These are phyloP conservation scores for Kodamaea kakaduensis DNA, from an alignment of 805 yeast genomes.

Conservation along the genomic window DNA sequence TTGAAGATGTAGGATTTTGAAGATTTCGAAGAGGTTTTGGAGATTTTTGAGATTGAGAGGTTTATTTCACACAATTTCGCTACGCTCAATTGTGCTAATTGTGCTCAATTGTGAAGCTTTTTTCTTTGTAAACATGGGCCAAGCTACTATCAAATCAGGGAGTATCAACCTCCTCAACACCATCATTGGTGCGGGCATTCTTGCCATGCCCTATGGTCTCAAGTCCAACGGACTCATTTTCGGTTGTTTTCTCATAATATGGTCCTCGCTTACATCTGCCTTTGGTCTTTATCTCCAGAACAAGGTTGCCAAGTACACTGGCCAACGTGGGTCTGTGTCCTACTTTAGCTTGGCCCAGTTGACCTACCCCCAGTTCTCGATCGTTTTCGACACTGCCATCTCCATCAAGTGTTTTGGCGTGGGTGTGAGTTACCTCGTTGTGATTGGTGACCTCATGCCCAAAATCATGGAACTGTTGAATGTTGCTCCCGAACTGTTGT, in stretches of 20 bases:
- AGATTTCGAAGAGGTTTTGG: too few relatives aligned
- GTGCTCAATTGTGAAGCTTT: too few relatives aligned
- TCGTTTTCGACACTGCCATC: conserved; percentile 72
- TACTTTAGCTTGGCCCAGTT: conserved; percentile 46
- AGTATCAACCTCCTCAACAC: conserved; percentile 67
- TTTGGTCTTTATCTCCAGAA: conserved; percentile 65
- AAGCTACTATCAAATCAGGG: conserved; percentile 17
- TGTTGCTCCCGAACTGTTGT: conserved; percentile 19
- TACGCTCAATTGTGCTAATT: too few relatives aligned
- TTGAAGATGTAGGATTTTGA: too few relatives aligned
- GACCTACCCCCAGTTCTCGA: conserved; percentile 66
- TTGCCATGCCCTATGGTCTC: conserved; percentile 73
- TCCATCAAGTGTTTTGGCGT: conserved; percentile 79
- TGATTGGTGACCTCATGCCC: conserved; percentile 77
- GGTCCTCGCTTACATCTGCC: conserved; percentile 64
- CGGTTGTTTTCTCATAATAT: conserved; percentile 51
- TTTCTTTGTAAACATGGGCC: conserved; percentile 12
- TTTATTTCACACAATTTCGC: too few relatives aligned
- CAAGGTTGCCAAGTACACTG: conserved; percentile 51
- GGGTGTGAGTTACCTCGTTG: conserved; percentile 63
- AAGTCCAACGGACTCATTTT: conserved; percentile 60
- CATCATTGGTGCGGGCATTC: conserved; percentile 74
- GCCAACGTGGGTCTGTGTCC: conserved; percentile 39
- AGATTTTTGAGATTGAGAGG: too few relatives aligned
- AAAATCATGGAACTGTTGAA: conserved; percentile 41